Percentiles rank a stretch among this genome's conserved stretches.
Conservation (phyloP, 805 yeast genomes). For the Metschnikowia peoriensis region DNA sequence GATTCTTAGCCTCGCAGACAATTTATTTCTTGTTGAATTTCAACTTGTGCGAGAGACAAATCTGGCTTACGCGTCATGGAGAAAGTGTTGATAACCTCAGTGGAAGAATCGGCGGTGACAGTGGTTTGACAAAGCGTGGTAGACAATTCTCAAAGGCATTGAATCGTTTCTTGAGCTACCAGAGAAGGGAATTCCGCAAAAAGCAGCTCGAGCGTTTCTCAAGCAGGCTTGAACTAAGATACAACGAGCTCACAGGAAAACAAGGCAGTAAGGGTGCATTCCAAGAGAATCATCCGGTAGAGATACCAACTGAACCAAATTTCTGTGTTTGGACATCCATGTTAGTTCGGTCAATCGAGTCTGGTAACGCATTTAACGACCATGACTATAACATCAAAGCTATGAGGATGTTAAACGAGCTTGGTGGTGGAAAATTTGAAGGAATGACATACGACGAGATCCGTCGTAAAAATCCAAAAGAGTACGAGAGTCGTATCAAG, state of each 20-base stretch:
- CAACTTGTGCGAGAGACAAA: conserved; percentile 84
- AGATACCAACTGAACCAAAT: conserved; percentile 57
- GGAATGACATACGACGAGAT: conserved; percentile 92
- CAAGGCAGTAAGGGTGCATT: conserved; percentile 17
- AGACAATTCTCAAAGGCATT: conserved; percentile 68
- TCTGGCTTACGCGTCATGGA: conserved; percentile 95
- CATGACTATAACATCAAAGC: conserved; percentile 74
- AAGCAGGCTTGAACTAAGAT: conserved; percentile 43
- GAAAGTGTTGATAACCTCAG: conserved; percentile 81
- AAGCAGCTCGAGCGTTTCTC: conserved; percentile 57
- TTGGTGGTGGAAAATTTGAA: conserved; percentile 90
- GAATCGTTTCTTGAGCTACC: conserved; percentile 67
- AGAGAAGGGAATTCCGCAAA: conserved; percentile 65
- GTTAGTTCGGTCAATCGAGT: conserved; percentile 74
- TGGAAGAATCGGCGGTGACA: conserved; percentile 93
- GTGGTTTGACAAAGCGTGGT: conserved; percentile 78
- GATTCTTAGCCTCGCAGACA: conserved; percentile 87
- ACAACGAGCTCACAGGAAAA: conserved; percentile 30
- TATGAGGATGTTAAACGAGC: conserved; percentile 89
- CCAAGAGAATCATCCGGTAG: conserved; percentile 19
- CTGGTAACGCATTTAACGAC: conserved; percentile 75
- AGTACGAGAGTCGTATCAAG: conserved; percentile 69
- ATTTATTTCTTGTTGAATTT: conserved; percentile 81
- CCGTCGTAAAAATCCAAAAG: conserved; percentile 67
- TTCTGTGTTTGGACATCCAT: conserved; percentile 93